Conservation (phyloP, 2,329 filamentous ascomycete genomes). For the Aspergillus ochraceus region DNA sequence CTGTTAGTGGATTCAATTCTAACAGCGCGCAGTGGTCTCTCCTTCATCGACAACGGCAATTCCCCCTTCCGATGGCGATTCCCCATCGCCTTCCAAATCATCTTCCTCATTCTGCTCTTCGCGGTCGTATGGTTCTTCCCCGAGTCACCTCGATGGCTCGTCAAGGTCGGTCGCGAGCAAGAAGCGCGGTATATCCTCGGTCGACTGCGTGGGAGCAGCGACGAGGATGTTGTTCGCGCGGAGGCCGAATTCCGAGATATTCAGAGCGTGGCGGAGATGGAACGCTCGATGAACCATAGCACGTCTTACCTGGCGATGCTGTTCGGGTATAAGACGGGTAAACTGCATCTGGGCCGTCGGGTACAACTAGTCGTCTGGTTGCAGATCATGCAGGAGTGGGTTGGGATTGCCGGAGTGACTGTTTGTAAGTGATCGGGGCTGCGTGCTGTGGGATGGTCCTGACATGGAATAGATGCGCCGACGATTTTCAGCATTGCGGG, state of each 20-base stretch:
- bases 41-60: constrained; percentile 59
- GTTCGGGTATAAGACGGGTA: constrained; percentile 63
- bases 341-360: constrained; percentile 65
- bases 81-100: constrained; percentile 68
- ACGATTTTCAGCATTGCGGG: constrained; percentile 68
- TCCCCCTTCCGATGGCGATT: constrained; percentile 67
- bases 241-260: constrained; percentile 70
- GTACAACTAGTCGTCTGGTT: constrained; percentile 71
- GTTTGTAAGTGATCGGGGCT: constrained; percentile 43
- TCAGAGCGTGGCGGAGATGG: constrained; percentile 60
- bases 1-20: background rate
- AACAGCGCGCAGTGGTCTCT: constrained; percentile 48
- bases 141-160: constrained; percentile 61
- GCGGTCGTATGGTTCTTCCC: constrained; percentile 65
- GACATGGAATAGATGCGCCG: constrained; percentile 36
- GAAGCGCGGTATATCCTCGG: constrained; percentile 67
- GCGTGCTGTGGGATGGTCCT: background rate
- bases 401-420: constrained; percentile 69
- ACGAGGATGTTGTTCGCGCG: constrained; percentile 54
- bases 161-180: constrained; percentile 64
- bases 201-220: constrained; percentile 61
- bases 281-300: constrained; percentile 54
- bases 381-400: constrained; percentile 70
- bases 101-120: constrained; percentile 61
- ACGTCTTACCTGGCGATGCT: constrained; percentile 67